Base-by-base conservation (phyloP, 345 rosid species). In the Noccaea caerulescens region DNA sequence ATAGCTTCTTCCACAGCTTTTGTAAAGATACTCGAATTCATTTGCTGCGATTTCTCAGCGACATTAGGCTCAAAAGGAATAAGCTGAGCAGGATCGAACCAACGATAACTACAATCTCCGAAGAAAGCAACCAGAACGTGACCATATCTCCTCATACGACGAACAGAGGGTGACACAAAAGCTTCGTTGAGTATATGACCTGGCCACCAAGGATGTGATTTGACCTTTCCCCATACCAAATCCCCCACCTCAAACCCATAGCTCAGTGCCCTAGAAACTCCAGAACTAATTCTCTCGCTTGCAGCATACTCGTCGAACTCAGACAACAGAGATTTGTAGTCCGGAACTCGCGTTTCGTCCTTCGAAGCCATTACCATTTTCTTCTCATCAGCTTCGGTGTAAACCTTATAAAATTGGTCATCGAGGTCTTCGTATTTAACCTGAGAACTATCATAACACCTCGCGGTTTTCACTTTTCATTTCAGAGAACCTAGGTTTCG, bases 181-280 rank as follows among this genome's bases (percentile, higher is more conserved):
- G 81, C 86, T 73, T 92, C 97, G 53, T 83, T 85, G 46, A 88
- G 88, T 70, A 92, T 84, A 60, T 87, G 95, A 37, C 98, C 98
- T 0, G 98, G 98, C 98, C 98, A 93, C 91, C 93, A 90, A 0
- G 98, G 98, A 73, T 93, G 97, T 10, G 98, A 92, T 75, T 90
- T 92, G 46, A 92, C 97, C 69, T 90, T 90, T 34, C 95, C 98
- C 97, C 95, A 90, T 27, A 92, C 97, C 97, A 90, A 71, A 84
- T 88, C 98, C 60, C 97, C 96, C 11, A 92, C 80, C 69, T 86
- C 88, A 76, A 90, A 85, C 1, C 93, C 96, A 69, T 82, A 82
- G 67, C 82, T 85, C 82, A 79, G 64, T 0, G 92, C 85, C 83
- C 86, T 86, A 2, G 86, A 84, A 6, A 82, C 74, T 49, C 84